Evolutionary conservation across 2,329 filamentous ascomycete genomes (phyloP), one percentile per base, ranked within the genome.

Genomic region (Endothia cerciana): DNA sequence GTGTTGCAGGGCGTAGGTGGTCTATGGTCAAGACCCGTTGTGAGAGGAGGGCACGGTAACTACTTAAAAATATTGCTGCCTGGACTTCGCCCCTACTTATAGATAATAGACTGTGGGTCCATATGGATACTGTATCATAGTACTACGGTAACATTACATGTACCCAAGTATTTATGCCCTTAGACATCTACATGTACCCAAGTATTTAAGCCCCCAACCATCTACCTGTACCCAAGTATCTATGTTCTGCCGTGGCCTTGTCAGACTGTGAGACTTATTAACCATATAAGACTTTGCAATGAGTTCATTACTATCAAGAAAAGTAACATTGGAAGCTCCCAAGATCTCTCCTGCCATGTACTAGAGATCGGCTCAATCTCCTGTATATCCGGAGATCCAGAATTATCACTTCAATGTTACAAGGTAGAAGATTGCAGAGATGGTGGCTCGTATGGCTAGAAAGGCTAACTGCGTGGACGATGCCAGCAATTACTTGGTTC

Each of bases 151-250:
- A 25, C 45, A 49, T 22, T 51, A 25, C 47, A 51, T 51, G 47
- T 51, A 51, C 47, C 28, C 22, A 51, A 30, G 47, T 51, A 51
- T 51, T 51, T 51, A 51, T 51, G 47, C 47, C 47, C 22, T 1
- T 4, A 6, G 28, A 10, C 47, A 28, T 51, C 22, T 28, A 13
- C 47, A 30, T 28, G 25, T 51, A 51, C 47, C 47, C 28, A 17
- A 13, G 25, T 51, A 51, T 51, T 28, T 28, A 28, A 28, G 47
- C 22, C 47, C 25, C 47, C 47, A 22, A 28, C 5, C 4, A 30
- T 51, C 15, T 28, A 30, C 25, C 7, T 51, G 47, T 51, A 30
- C 22, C 25, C 25, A 51, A 51, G 47, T 49, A 15, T 28, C 2
- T 11, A 49, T 25, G 4, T 13, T 51, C 47, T 28, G 15, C 47